A percentile compares a stretch with the other conserved stretches of the same genome.
Conservation (phyloP, 495 filamentous ascomycete genomes). For the Penicillium silybi region DNA sequence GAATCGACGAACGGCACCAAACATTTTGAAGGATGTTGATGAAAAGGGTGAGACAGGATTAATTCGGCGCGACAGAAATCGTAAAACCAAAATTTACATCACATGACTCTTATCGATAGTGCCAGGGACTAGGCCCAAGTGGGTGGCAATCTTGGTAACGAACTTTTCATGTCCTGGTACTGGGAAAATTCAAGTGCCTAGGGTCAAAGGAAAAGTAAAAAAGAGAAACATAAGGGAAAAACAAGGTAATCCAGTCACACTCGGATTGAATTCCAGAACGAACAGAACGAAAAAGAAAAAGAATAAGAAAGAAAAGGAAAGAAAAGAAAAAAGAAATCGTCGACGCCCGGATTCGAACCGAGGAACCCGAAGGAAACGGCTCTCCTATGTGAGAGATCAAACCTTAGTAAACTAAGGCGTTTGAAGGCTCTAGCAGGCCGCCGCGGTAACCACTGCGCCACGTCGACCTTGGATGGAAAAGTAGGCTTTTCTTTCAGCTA, state of each 20-base stretch:
- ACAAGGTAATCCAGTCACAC: no score
- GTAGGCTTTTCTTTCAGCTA: not conserved
- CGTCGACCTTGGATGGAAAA: not conserved
- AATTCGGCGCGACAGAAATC: conserved; percentile 8
- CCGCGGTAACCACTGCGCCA: not conserved
- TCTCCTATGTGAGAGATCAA: not conserved
- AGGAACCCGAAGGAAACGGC: not conserved
- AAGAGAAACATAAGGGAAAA: not conserved
- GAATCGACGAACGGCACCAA: conserved; percentile 41
- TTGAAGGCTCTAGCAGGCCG: not conserved
- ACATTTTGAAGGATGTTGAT: conserved; percentile 29
- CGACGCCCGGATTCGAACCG: not conserved
- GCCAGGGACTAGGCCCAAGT: not conserved
- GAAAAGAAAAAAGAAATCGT: not conserved
- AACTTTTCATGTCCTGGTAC: not conserved
- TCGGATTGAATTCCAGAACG: no score
- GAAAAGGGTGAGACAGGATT: not conserved
- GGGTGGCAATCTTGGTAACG: not conserved
- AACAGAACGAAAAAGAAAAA: not conserved
- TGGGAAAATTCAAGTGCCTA: no score
- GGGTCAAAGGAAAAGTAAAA: not conserved
- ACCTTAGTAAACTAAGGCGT: not conserved
- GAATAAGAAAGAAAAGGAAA: no score
- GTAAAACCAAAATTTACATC: conserved; percentile 17
- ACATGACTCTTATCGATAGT: conserved; percentile 28